phyloP scores from a whole-genome alignment of 352 stramenopile genomes.

The Discostella stelligera region DNA sequence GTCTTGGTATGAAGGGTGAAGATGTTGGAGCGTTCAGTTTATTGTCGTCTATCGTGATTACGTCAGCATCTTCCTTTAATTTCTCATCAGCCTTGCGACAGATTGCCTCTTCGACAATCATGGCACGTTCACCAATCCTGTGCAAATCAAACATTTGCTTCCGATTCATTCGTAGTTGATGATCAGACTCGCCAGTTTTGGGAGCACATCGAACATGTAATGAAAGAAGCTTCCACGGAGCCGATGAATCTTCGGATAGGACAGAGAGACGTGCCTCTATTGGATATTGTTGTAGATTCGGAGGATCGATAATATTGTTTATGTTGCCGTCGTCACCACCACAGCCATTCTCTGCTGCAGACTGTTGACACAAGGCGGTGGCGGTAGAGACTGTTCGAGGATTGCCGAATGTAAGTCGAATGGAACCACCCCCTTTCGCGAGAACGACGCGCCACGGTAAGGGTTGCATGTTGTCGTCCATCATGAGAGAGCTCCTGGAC shows the following conservation, averaged over 20 bases:
- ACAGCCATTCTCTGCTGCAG: slow-evolving; percentile 2
- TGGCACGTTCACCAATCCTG: slow-evolving; percentile 69
- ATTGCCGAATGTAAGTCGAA: slow-evolving; percentile 66
- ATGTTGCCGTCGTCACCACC: slow-evolving; percentile 1
- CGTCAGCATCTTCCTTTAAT: slow-evolving; percentile 8
- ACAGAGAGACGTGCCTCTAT: slow-evolving; percentile 76
- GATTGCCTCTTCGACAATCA: slow-evolving; percentile 73
- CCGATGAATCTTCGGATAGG: slow-evolving; percentile 44
- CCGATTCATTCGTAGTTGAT: slow-evolving; percentile 74
- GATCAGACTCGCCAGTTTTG: slow-evolving; percentile 80
- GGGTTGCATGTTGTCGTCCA: not conserved
- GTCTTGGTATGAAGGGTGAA: slow-evolving; percentile 44
- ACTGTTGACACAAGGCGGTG: slow-evolving; percentile 31
- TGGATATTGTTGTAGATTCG: slow-evolving; percentile 58
- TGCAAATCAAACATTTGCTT: slow-evolving; percentile 81
- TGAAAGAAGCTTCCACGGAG: slow-evolving; percentile 73
- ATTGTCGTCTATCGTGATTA: slow-evolving; percentile 2
- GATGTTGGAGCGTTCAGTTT: not conserved
- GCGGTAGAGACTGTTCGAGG: slow-evolving; percentile 47
- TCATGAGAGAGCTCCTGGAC: not conserved
- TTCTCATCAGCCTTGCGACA: slow-evolving; percentile 32
- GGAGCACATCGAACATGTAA: slow-evolving; percentile 63
- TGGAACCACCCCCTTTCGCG: slow-evolving; percentile 38
- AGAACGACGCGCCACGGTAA: slow-evolving; percentile 52
- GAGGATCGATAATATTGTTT: slow-evolving; percentile 14